Evolutionary conservation across 768 basidiomycete species (phyloP), one percentile per base, ranked within the genome.

Genomic region (Podaxis pistillaris): DNA sequence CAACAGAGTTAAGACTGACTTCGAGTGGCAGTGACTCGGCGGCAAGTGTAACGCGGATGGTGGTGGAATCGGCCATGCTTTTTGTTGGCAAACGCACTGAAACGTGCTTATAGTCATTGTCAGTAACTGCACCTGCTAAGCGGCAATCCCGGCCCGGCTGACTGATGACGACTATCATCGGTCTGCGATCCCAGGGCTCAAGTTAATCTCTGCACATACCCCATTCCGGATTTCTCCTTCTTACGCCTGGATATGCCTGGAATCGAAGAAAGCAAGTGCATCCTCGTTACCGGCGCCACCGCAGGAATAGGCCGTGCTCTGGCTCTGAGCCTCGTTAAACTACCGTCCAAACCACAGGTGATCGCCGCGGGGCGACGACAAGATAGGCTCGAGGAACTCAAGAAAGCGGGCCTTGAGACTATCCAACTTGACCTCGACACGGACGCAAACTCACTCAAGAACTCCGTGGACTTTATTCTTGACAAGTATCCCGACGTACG

Each of bases 271-370:
- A 76, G 75, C 28, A 82, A 80, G 70, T 84, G 82, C 60, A 71
- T 85, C 64, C 78, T 86, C 57, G 73, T 86, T 61, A 77, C 82
- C 52, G 84, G 85, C n/a, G 84, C 84, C 2, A 86, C 86, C 3
- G 73, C 83, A 33, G 85, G 86, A 36, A 82, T 86, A 36, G 86
- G 86, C 17, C 81, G 83, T 2, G 79, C 80, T 38, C 79, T 87
- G 5, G 85, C 85, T 5, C 74, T 83, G 9, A 76, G 78, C 22
- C 74, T 86, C 47, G 76, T 81, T 33, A 71, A 69, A 30, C 74
- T 86, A 1, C 81, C 83, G 0, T 79, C 78, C 44, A 72, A 76
- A 38, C 84, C 84, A 1, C 75, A 72, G 5, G 82, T 86, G 30
- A 79, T 87, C 51, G 83, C 78, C 24, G 71, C 77, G 15, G 84